A percentile compares a stretch with the other conserved stretches of the same genome.
Evolutionary conservation across 225 moss, liverwort and hornwort species (phyloP).

Genomic region (Lunularia cruciata): DNA sequence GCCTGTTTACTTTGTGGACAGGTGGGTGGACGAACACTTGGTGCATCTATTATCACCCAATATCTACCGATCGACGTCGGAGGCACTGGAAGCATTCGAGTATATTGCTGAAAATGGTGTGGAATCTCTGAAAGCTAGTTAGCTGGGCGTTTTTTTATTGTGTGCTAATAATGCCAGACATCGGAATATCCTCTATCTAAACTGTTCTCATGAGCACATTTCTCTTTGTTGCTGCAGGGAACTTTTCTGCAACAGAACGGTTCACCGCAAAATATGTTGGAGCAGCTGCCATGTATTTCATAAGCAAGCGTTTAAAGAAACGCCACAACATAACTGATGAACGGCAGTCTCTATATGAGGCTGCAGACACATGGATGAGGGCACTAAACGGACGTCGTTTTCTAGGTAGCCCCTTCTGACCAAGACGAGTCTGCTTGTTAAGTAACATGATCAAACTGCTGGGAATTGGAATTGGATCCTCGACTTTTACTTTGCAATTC

Average conservation of each 20-base stretch:
- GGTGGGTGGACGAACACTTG: conserved; percentile 94
- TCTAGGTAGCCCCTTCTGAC: conserved; percentile 54
- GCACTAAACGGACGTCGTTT: conserved; percentile 77
- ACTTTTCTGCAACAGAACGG: conserved; percentile 81
- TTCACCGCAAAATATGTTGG: conserved; percentile 88
- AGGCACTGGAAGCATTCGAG: conserved; percentile 91
- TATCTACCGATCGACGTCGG: conserved; percentile 81
- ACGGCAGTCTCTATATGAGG: conserved; percentile 72
- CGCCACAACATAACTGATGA: conserved; percentile 80
- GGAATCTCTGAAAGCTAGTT: not conserved
- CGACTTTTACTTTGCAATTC: no score
- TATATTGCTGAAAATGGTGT: conserved; percentile 90
- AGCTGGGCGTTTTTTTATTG: no score
- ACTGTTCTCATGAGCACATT: not conserved
- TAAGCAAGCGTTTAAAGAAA: conserved; percentile 91
- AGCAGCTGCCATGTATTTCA: conserved; percentile 96
- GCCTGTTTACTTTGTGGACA: no score
- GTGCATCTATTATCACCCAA: conserved; percentile 96
- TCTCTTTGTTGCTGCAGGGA: conserved; percentile 49
- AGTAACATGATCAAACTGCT: no score
- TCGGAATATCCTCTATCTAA: no score
- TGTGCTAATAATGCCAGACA: no score
- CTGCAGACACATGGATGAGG: conserved; percentile 79
- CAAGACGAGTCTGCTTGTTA: not conserved
- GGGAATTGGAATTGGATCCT: no score